phyloP scores from a whole-genome alignment of 228 moss, liverwort and hornwort species.

The Sphagnum magellanicum region DNA sequence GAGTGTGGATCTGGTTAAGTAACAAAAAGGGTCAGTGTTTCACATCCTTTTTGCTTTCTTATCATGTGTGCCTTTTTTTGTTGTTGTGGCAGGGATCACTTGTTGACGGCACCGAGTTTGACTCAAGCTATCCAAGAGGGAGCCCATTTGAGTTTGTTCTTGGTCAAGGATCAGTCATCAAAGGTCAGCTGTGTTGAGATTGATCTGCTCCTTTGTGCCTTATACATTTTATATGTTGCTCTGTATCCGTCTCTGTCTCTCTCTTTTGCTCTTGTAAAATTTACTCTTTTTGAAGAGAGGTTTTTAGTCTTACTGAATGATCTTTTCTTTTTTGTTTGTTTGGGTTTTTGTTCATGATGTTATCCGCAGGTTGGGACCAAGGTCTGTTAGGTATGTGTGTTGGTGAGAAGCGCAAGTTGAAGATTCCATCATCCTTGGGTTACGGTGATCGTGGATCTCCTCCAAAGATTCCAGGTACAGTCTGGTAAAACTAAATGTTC shows the following conservation, averaged over 20 bases:
- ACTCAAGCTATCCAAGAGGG: constrained; percentile 61
- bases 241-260: too few species aligned
- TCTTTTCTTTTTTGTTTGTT: too few species aligned
- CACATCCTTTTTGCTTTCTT: too few species aligned
- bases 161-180: constrained; percentile 37
- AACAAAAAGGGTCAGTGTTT: too few species aligned
- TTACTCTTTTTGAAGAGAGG: too few species aligned
- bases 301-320: too few species aligned
- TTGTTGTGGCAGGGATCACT: constrained; percentile 50
- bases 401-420: constrained; percentile 86
- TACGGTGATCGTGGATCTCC: constrained; percentile 67
- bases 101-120: constrained; percentile 78
- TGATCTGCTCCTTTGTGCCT: too few species aligned
- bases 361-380: constrained; percentile 62
- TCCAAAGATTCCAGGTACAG: constrained; percentile 66
- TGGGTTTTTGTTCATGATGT: too few species aligned
- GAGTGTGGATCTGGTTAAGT: too few species aligned
- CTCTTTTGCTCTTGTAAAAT: too few species aligned
- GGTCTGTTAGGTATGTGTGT: constrained; percentile 88
- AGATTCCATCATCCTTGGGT: constrained; percentile 82
- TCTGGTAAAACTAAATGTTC: background rate
- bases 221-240: too few species aligned
- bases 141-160: constrained; percentile 73
- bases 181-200: constrained; percentile 22
- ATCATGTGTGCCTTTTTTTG: too few species aligned